Conservation (phyloP, 441 rosid genomes). For the Mallotus japonicus region DNA sequence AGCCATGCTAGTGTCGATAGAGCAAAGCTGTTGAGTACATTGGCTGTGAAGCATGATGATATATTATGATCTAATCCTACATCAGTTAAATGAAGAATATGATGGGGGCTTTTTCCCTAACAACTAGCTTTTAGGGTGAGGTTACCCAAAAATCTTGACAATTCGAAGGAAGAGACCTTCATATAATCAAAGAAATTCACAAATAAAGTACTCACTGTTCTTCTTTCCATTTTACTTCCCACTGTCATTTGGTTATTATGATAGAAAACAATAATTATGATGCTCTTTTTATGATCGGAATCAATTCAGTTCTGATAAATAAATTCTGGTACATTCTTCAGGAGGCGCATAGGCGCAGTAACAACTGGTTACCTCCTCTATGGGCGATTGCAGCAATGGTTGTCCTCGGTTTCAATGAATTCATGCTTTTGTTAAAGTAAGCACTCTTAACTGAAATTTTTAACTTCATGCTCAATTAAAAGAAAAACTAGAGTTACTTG, state of each 20-base stretch:
- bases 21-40: too few species aligned
- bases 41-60: too few species aligned
- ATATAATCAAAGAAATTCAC: neutral
- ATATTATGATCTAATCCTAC: too few species aligned
- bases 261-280: neutral
- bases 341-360: slow-evolving; percentile 75
- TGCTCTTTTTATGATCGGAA: slow-evolving; percentile 2
- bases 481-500: neutral
- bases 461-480: neutral
- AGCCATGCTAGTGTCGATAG: too few species aligned
- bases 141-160: too few species aligned
- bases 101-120: too few species aligned
- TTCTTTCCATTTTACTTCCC: neutral
- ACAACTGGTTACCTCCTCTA: slow-evolving; percentile 78
- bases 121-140: too few species aligned
- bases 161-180: too few species aligned
- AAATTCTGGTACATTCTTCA: slow-evolving; percentile 29
- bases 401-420: slow-evolving; percentile 80
- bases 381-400: slow-evolving; percentile 79
- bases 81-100: too few species aligned
- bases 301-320: slow-evolving; percentile 4
- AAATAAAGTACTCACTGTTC: neutral
- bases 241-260: neutral
- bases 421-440: slow-evolving; percentile 77
- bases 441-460: slow-evolving; percentile 1